A percentile compares a stretch with the other conserved stretches of the same genome.
Evolutionary conservation across 805 yeast species (phyloP).

Genomic region (Lachancea cidri): DNA sequence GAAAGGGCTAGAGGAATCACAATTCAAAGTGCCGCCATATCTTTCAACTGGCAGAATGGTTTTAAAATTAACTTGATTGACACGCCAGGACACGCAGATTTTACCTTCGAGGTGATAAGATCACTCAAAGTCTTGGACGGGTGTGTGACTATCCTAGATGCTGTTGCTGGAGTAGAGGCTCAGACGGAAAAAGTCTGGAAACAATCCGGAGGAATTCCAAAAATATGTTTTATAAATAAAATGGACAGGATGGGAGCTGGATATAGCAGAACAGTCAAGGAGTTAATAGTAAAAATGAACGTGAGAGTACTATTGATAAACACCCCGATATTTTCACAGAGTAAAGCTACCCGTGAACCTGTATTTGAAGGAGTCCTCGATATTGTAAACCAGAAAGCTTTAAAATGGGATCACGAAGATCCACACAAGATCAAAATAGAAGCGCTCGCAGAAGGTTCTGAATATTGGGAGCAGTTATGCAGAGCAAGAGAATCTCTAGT

Average conservation of each 20-base stretch:
- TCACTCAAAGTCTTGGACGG: conserved; percentile 91
- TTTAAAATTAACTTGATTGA: conserved; percentile 82
- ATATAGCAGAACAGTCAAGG: conserved; percentile 81
- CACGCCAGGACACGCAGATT: conserved; percentile 98
- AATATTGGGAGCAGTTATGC: conserved; percentile 43
- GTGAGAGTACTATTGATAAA: conserved; percentile 73
- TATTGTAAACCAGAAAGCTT: conserved; percentile 46
- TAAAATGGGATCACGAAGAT: conserved; percentile 41
- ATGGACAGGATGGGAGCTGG: conserved; percentile 98
- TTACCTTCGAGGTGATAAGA: conserved; percentile 88
- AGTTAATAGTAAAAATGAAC: conserved; percentile 67
- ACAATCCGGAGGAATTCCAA: conserved; percentile 76
- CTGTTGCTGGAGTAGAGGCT: conserved; percentile 97
- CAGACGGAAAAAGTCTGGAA: conserved; percentile 97
- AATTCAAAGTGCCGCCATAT: conserved; percentile 92
- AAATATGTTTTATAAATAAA: conserved; percentile 78
- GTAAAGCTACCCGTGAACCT: conserved; percentile 21
- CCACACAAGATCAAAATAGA: conserved; percentile 31
- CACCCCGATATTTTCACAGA: conserved; percentile 62
- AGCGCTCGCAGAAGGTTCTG: conserved; percentile 50
- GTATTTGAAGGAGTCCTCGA: conserved; percentile 55
- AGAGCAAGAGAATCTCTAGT: conserved; percentile 69
- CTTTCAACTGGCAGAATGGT: conserved; percentile 72
- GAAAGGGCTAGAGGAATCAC: conserved; percentile 94
- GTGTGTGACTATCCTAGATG: conserved; percentile 87